Evolutionary conservation across 2,329 filamentous ascomycete genomes (phyloP).

Genomic region (Dactylellina drechsleri): DNA sequence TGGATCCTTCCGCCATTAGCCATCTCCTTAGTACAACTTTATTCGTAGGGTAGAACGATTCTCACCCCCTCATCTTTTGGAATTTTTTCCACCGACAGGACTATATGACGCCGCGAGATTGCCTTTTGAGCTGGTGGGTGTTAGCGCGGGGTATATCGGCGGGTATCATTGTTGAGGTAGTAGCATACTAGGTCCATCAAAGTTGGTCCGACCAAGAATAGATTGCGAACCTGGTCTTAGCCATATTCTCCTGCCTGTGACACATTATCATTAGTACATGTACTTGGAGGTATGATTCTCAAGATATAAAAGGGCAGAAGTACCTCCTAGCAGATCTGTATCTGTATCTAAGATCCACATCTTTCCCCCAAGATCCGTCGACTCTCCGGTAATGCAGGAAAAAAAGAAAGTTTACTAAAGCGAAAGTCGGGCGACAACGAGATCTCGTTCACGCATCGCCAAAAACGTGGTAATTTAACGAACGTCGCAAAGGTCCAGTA

Average conservation of each 20-base stretch:
- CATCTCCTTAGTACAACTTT: constrained; percentile 52
- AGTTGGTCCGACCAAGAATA: constrained; percentile 80
- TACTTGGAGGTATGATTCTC: not conserved
- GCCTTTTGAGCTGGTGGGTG: constrained; percentile 71
- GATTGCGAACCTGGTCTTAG: constrained; percentile 85
- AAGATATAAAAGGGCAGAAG: not conserved
- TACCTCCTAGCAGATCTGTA: constrained; percentile 41
- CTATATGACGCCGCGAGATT: constrained; percentile 88
- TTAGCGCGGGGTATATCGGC: constrained; percentile 26
- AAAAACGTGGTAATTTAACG: constrained; percentile 2
- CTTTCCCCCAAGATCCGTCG: not conserved
- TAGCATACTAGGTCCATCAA: constrained; percentile 33
- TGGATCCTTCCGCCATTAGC: not conserved
- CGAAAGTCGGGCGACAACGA: not conserved
- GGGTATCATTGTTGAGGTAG: not conserved
- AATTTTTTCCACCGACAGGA: constrained; percentile 76
- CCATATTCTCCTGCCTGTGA: constrained; percentile 77
- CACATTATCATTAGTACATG: not conserved
- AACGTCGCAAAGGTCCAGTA: not conserved
- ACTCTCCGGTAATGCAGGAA: not conserved
- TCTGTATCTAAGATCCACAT: constrained; percentile 54
- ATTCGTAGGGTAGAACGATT: constrained; percentile 39
- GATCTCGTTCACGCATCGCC: constrained; percentile 1
- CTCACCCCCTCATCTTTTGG: constrained; percentile 74
- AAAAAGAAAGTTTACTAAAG: not conserved